phyloP scores from a whole-genome alignment of 306 rosid species.

The Castanopsis chinensis region DNA sequence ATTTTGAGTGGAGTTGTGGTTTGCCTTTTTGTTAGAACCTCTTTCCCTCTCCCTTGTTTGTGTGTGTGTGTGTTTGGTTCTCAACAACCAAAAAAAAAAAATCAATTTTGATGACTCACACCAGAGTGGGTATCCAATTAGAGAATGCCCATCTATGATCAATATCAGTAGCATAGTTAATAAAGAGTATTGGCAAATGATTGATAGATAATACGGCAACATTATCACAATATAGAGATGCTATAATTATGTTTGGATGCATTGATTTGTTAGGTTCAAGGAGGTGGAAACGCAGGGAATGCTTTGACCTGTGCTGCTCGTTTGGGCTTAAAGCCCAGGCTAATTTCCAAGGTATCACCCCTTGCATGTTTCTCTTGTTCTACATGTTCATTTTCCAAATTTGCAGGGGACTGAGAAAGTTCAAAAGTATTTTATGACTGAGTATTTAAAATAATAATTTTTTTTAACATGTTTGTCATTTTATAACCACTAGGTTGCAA shows the following conservation, averaged over 20 bases:
- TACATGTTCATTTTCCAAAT: background rate
- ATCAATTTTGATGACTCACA: too few species aligned
- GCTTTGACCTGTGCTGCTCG: slow-evolving; percentile 84
- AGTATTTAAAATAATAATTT: slow-evolving; percentile 2
- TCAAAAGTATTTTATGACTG: too few species aligned
- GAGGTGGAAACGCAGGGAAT: slow-evolving; percentile 88
- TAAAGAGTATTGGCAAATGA: background rate
- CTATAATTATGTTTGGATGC: slow-evolving; percentile 17
- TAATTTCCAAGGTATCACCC: slow-evolving; percentile 69
- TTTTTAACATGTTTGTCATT: slow-evolving; percentile 18
- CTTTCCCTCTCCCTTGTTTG: too few species aligned
- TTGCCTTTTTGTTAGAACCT: too few species aligned
- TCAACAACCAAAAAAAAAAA: too few species aligned
- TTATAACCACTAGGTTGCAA: slow-evolving; percentile 54
- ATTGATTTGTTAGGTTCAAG: slow-evolving; percentile 63
- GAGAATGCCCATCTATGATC: too few species aligned
- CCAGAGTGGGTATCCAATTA: too few species aligned
- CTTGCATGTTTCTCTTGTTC: background rate
- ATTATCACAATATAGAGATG: background rate
- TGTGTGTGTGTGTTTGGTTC: too few species aligned
- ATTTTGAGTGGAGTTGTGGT: too few species aligned
- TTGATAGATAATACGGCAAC: background rate
- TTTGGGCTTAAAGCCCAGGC: slow-evolving; percentile 74
- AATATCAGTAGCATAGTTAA: too few species aligned
- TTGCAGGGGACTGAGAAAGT: too few species aligned